Evolutionary conservation across 2,329 filamentous ascomycete genomes (phyloP).

Genomic region (Diaporthe sp.): DNA sequence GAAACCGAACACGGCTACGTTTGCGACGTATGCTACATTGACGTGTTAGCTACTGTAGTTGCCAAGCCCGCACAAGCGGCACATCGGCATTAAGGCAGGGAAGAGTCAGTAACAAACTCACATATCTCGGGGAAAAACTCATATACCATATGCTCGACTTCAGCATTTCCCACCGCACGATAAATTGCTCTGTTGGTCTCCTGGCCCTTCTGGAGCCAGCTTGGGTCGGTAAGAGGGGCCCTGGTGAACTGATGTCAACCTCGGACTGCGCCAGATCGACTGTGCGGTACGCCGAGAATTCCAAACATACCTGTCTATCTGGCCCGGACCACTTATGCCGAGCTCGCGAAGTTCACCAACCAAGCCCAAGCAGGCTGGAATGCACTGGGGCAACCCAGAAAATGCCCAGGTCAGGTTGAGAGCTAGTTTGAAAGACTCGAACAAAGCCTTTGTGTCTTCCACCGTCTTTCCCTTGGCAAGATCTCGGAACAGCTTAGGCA

Average conservation of each 20-base stretch:
- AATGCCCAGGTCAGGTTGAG: slow-evolving; percentile 9
- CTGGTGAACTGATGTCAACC: not conserved
- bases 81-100: not conserved
- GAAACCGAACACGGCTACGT: slow-evolving; percentile 2
- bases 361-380: slow-evolving; percentile 11
- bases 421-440: not conserved
- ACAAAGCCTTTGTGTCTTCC: not conserved
- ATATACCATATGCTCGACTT: not conserved
- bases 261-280: not conserved
- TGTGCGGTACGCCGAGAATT: not conserved
- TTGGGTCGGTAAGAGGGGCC: not conserved
- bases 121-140: slow-evolving; percentile 11
- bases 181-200: slow-evolving; percentile 10
- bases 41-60: not conserved
- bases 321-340: not conserved
- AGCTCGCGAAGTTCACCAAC: slow-evolving; percentile 10
- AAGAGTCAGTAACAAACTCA: not conserved
- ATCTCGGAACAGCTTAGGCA: not conserved
- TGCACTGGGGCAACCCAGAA: not conserved
- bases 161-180: slow-evolving; percentile 9
- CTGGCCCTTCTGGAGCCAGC: slow-evolving; percentile 7
- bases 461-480: not conserved
- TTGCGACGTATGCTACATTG: not conserved
- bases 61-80: not conserved
- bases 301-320: not conserved